These are phyloP conservation scores for Solanum hybrid DNA, from an alignment of 305 asterid species.

Conservation along the genomic window DNA sequence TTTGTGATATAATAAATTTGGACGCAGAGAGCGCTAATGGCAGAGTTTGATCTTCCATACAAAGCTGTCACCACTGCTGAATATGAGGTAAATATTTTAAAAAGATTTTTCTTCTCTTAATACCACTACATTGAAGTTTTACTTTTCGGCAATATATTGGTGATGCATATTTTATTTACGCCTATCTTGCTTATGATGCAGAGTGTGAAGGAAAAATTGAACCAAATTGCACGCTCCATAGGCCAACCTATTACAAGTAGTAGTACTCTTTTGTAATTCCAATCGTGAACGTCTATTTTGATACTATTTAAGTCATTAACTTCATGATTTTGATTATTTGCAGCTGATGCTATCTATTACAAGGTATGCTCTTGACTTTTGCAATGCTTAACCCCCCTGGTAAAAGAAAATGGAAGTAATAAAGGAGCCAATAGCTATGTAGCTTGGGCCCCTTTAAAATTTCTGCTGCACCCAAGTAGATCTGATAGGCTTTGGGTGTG, in stretches of 20 bases:
- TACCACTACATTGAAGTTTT: not conserved
- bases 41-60: conserved; percentile 78
- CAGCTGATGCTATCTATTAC: conserved; percentile 70
- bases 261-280: conserved; percentile 18
- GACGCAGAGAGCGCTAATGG: conserved; percentile 50
- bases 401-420: not conserved
- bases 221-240: conserved; percentile 60
- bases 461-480: not conserved
- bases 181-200: conserved; percentile 25
- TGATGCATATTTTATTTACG: conserved; percentile 2
- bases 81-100: conserved; percentile 50
- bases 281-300: not conserved
- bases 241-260: conserved; percentile 45
- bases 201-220: conserved; percentile 72
- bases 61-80: conserved; percentile 68
- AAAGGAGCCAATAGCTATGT: not conserved
- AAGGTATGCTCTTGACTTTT: conserved; percentile 45
- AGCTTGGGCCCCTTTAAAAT: not conserved
- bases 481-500: not conserved
- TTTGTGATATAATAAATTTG: conserved; percentile 14
- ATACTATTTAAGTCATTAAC: not conserved
- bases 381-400: conserved; percentile 4
- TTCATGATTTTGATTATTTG: conserved; percentile 14
- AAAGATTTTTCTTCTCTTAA: not conserved
- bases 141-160: not conserved